A percentile compares a stretch with the other conserved stretches of the same genome.
Evolutionary conservation across 1,284 basidiomycete genomes (phyloP).

Genomic region (Pholiota adiposa): DNA sequence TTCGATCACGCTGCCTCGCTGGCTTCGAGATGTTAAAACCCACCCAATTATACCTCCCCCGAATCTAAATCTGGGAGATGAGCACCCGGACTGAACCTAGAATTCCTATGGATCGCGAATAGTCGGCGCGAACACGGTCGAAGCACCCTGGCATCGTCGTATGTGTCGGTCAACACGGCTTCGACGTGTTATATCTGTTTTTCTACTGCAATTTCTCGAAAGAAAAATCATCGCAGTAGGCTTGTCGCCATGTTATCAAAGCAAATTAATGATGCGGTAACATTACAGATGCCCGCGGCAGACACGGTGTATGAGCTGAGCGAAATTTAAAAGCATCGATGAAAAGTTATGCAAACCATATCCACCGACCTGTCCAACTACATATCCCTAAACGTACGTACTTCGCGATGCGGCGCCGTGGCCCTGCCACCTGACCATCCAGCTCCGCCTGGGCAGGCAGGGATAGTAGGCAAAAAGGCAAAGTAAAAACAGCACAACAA

Average conservation of each 20-base stretch:
- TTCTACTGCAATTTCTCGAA: too few relatives aligned
- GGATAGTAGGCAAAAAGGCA: neutral
- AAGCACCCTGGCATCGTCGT: too few relatives aligned
- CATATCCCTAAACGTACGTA: neutral
- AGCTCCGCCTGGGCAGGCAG: neutral
- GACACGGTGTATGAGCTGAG: constrained; percentile 14
- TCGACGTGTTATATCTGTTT: too few relatives aligned
- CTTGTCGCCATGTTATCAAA: too few relatives aligned
- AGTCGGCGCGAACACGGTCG: constrained; percentile 1
- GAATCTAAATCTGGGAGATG: constrained; percentile 4
- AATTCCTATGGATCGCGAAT: neutral
- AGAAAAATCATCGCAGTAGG: too few relatives aligned
- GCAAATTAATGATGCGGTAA: too few relatives aligned
- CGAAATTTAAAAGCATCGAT: neutral
- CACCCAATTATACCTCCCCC: constrained; percentile 20
- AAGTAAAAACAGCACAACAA: neutral
- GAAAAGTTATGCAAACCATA: too few relatives aligned
- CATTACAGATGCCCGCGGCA: constrained; percentile 8
- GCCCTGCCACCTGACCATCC: neutral
- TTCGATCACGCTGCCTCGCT: neutral
- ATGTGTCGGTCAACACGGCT: too few relatives aligned
- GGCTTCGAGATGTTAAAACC: neutral
- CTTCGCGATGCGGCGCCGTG: neutral
- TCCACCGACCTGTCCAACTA: neutral
- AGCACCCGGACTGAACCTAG: neutral